These are phyloP conservation scores for Citrus australasica DNA, from an alignment of 345 rosid genomes.

Conservation along the genomic window DNA sequence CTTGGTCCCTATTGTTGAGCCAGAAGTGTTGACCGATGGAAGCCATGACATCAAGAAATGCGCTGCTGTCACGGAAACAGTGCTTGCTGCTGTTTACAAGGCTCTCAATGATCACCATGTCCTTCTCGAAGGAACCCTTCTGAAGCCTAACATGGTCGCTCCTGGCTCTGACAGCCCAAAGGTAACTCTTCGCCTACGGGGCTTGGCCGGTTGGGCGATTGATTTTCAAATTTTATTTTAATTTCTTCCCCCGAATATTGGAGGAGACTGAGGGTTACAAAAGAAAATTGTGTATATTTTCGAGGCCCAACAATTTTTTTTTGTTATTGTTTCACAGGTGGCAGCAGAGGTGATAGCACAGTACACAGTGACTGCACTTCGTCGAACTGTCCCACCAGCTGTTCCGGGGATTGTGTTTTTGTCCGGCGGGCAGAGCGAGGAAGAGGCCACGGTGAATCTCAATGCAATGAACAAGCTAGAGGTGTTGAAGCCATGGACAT, in stretches of 20 bases:
- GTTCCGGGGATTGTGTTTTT: slow-evolving; percentile 90
- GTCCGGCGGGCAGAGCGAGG: slow-evolving; percentile 92
- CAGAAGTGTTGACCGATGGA: slow-evolving; percentile 87
- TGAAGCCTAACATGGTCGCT: slow-evolving; percentile 97
- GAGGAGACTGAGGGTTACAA: too few species aligned
- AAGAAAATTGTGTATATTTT: too few species aligned
- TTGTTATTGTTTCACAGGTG: slow-evolving; percentile 30
- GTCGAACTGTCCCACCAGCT: slow-evolving; percentile 82
- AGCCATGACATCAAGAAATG: slow-evolving; percentile 75
- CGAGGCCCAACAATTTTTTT: neutral
- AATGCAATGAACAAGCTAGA: slow-evolving; percentile 86
- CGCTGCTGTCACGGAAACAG: slow-evolving; percentile 79
- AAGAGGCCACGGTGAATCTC: slow-evolving; percentile 74
- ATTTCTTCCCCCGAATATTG: neutral
- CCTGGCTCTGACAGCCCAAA: slow-evolving; percentile 87
- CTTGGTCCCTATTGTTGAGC: slow-evolving; percentile 89
- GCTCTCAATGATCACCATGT: slow-evolving; percentile 94
- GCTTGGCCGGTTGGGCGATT: too few species aligned
- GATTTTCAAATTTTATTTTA: too few species aligned
- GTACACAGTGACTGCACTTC: slow-evolving; percentile 67
- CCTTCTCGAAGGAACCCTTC: slow-evolving; percentile 91
- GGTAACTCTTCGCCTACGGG: slow-evolving; percentile 31
- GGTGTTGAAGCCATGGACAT: slow-evolving; percentile 83
- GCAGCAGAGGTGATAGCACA: slow-evolving; percentile 68
- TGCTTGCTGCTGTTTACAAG: slow-evolving; percentile 87